phyloP scores from a whole-genome alignment of 1,139 yeast species.

The Taiozyma onychis region DNA sequence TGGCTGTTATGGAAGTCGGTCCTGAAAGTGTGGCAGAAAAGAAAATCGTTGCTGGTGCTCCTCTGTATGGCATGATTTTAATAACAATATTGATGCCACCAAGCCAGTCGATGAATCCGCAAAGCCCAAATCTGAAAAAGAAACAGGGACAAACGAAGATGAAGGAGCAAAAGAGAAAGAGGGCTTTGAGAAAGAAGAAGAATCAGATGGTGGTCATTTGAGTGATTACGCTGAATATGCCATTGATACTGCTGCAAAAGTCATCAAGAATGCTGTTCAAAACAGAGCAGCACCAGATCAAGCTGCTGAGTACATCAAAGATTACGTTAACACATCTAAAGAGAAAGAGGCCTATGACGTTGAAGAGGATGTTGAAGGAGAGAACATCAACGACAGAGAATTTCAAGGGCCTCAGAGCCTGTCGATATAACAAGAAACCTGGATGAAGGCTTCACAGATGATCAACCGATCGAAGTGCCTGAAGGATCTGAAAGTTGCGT shows the following conservation, averaged over 20 bases:
- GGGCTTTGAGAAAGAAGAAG: neutral
- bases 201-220: neutral
- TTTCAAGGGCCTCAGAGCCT: neutral
- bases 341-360: neutral
- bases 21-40: neutral
- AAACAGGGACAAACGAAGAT: neutral
- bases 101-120: neutral
- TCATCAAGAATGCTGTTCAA: neutral
- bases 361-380: neutral
- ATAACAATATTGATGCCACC: neutral
- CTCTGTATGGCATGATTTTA: neutral
- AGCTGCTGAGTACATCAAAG: constrained; percentile 5
- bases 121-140: neutral
- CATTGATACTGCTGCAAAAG: neutral
- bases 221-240: neutral
- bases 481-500: neutral
- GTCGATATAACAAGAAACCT: no score
- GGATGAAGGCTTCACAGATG: neutral
- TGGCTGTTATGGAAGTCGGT: neutral
- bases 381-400: neutral
- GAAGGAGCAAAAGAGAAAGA: neutral
- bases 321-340: neutral
- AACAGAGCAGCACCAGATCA: constrained; percentile 5
- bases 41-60: neutral
- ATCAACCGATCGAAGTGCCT: neutral